These are phyloP conservation scores for Didymella keratinophila DNA, from an alignment of 2,329 filamentous ascomycete genomes.

Conservation along the genomic window DNA sequence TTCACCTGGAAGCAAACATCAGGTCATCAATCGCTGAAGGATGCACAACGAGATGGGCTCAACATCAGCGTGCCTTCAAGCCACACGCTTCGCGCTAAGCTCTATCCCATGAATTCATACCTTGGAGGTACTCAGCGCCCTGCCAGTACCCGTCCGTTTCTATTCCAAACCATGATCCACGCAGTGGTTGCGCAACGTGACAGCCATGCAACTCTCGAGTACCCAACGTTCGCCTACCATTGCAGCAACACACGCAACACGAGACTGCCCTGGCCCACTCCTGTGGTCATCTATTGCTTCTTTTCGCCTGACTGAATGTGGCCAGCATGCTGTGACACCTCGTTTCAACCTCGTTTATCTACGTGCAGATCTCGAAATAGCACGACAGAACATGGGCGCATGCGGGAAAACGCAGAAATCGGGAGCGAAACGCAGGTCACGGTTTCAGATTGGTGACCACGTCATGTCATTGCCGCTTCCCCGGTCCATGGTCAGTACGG, in stretches of 20 bases:
- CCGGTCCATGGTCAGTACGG: constrained; percentile 19
- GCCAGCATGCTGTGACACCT: constrained; percentile 28
- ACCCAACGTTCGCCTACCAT: constrained; percentile 2
- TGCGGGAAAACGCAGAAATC: constrained; percentile 32
- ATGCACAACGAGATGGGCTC: neutral
- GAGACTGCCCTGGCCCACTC: constrained; percentile 19
- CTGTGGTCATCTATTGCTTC: constrained; percentile 7
- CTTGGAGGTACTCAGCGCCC: neutral
- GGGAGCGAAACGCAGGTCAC: constrained; percentile 25
- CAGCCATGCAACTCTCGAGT: constrained; percentile 27
- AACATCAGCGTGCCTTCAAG: neutral
- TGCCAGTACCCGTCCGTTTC: constrained; percentile 1
- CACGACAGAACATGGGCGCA: constrained; percentile 37
- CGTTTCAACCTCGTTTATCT: constrained; percentile 25
- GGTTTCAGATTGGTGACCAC: constrained; percentile 25
- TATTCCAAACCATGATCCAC: neutral
- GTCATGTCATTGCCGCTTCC: constrained; percentile 23
- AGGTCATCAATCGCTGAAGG: neutral
- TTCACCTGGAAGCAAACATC: neutral
- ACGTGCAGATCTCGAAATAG: constrained; percentile 39
- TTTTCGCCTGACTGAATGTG: constrained; percentile 16
- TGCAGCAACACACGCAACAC: constrained; percentile 18
- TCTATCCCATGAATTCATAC: neutral
- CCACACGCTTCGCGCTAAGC: neutral
- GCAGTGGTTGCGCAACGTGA: constrained; percentile 29